These are phyloP conservation scores for Davidsoniella australis DNA, from an alignment of 2,329 filamentous ascomycete genomes.

Conservation along the genomic window DNA sequence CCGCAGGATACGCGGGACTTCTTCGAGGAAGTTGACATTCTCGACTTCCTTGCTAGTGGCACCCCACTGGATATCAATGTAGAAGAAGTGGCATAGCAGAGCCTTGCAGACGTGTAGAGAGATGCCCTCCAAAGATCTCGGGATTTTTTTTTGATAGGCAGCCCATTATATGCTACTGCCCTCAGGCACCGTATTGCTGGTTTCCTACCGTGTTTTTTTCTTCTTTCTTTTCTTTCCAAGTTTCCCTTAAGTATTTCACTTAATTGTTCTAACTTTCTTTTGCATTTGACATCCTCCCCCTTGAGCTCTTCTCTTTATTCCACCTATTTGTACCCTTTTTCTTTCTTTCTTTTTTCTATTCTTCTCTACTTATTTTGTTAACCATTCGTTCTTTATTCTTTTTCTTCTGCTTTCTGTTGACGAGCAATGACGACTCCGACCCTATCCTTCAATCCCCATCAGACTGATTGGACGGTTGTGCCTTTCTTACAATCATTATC, in stretches of 20 bases:
- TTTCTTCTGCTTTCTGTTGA: conserved; percentile 7
- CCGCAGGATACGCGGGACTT: conserved; percentile 36
- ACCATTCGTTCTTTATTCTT: neutral
- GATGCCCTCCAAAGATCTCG: conserved; percentile 17
- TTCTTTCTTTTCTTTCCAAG: conserved; percentile 7
- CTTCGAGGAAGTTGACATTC: conserved; percentile 37
- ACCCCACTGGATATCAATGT: conserved; percentile 31
- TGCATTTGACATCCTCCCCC: neutral
- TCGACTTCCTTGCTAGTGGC: conserved; percentile 43
- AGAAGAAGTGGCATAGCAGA: conserved; percentile 26
- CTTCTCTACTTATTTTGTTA: neutral
- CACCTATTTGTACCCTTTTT: neutral
- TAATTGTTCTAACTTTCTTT: neutral
- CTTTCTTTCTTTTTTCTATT: neutral
- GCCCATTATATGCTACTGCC: no score
- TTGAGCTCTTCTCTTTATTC: neutral
- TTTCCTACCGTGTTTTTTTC: conserved; percentile 5
- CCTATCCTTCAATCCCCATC: conserved; percentile 9
- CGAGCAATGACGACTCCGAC: conserved; percentile 11
- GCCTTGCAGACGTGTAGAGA: conserved; percentile 26
- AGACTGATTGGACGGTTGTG: conserved; percentile 10
- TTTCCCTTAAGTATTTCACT: no score
- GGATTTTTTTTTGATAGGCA: no score
- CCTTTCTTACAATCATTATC: conserved; percentile 7
- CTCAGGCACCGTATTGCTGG: no score